phyloP scores from a whole-genome alignment of 768 basidiomycete species.

The Obba rivulosa region DNA sequence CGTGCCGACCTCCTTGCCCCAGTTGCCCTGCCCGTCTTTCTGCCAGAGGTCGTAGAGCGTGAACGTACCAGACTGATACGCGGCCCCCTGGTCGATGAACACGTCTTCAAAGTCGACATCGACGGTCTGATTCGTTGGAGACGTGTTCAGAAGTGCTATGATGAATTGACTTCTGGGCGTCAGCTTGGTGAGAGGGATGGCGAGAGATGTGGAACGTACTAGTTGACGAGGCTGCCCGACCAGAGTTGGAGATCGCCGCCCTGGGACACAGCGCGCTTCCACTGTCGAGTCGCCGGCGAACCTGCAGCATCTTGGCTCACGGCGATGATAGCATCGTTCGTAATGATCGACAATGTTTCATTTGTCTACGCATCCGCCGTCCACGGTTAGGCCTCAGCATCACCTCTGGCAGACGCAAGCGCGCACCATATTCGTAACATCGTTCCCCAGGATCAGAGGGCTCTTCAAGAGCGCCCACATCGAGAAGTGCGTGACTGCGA shows the following conservation, averaged over 20 bases:
- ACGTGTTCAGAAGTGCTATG: conserved; percentile 31
- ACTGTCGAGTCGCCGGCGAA: conserved; percentile 27
- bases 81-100: conserved; percentile 27
- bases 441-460: conserved; percentile 37
- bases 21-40: conserved; percentile 20
- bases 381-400: too few species aligned
- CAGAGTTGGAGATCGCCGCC: conserved; percentile 30
- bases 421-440: conserved; percentile 31
- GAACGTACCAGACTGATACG: conserved; percentile 19
- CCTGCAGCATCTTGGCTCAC: conserved; percentile 29
- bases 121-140: conserved; percentile 23
- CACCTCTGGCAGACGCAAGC: not conserved
- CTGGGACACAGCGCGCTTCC: conserved; percentile 23
- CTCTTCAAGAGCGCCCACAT: conserved; percentile 40
- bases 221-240: conserved; percentile 26
- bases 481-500: conserved; percentile 33
- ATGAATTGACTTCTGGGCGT: conserved; percentile 22
- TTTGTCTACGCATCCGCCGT: conserved; percentile 20
- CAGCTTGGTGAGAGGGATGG: not conserved
- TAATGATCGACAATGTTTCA: conserved; percentile 32
- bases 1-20: conserved; percentile 23
- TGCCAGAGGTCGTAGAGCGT: conserved; percentile 32
- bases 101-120: conserved; percentile 26
- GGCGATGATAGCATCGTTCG: conserved; percentile 32
- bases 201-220: conserved; percentile 16